A percentile compares a stretch with the other conserved stretches of the same genome.
phyloP scores from a whole-genome alignment of 2,329 filamentous ascomycete species.

The Rutstroemia sp. region DNA sequence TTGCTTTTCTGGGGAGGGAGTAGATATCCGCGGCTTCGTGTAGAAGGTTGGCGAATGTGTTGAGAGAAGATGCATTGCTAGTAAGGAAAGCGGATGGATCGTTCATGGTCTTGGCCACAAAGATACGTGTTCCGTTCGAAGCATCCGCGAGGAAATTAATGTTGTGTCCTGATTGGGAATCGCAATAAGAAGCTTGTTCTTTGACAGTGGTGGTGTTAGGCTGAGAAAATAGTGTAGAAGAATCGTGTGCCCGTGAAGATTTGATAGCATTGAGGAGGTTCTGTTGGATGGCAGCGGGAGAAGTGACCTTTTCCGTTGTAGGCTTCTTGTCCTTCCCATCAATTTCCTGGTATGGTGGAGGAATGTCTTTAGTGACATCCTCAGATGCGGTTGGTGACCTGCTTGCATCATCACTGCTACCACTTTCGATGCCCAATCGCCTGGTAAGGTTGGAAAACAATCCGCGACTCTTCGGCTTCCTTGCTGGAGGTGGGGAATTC shows the following conservation, averaged over 20 bases:
- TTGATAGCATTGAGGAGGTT: slow-evolving; percentile 73
- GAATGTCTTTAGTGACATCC: slow-evolving; percentile 13
- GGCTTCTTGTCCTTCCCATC: slow-evolving; percentile 10
- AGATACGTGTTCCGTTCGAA: slow-evolving; percentile 66
- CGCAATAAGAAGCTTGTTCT: slow-evolving; percentile 82
- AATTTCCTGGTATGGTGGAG: slow-evolving; percentile 23
- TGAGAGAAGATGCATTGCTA: slow-evolving; percentile 53
- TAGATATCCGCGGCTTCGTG: slow-evolving; percentile 67
- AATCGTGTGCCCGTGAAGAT: slow-evolving; percentile 70
- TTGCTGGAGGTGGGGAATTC: slow-evolving; percentile 34
- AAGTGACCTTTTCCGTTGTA: slow-evolving; percentile 42
- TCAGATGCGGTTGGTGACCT: slow-evolving; percentile 3
- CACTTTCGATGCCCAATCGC: slow-evolving; percentile 58
- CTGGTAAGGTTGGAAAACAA: slow-evolving; percentile 62
- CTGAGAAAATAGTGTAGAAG: slow-evolving; percentile 62
- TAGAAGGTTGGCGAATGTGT: slow-evolving; percentile 62
- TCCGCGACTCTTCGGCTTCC: slow-evolving; percentile 38
- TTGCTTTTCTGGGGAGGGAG: slow-evolving; percentile 54
- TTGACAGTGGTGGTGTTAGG: slow-evolving; percentile 67
- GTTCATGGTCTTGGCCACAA: slow-evolving; percentile 52
- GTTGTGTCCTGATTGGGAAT: slow-evolving; percentile 66
- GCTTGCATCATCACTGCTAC: slow-evolving; percentile 24
- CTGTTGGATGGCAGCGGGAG: slow-evolving; percentile 53
- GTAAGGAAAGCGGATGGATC: slow-evolving; percentile 50
- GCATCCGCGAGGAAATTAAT: slow-evolving; percentile 64